Evolutionary conservation across 139 green algal genomes (phyloP), one percentile per base, ranked within the genome.

Genomic region (Axilococcus clingmanii): DNA sequence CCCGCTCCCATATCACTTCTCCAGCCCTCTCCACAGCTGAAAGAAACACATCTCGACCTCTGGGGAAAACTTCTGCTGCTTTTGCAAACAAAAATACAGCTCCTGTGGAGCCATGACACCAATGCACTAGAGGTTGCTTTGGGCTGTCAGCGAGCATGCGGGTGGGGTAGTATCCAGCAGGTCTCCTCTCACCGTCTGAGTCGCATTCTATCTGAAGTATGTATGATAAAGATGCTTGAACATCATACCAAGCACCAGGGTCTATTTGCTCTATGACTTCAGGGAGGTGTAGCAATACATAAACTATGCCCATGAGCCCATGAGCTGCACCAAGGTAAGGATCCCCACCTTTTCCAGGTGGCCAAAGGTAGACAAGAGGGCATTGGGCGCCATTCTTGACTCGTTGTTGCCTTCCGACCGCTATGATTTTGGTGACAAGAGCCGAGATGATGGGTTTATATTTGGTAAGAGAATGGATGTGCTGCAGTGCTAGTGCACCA

Each of bases 1-100:
- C 78, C 3, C 66, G 54, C 38, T 62, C 16, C 78, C 77, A 86
- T 15, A 87, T 55, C 7, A 59, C 54, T 14, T 74, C 38, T 11
- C 52, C 75, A 11, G 68, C 68, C 42, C 57, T 58, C 34, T 49
- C 19, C 4, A 72, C 78, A 20, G 72, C 63, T 33, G 17, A 33
- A 42, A 69, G 43, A 40, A 56, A 63, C 8, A 20, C n/a, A 8
- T 37, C 30, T 23, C 6, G 7, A 28, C 32, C 15, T 12, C n/a
- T 22, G 32, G 19, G 16, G 51, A n/a, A 22, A 25, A 61, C 53
- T 24, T 57, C 20, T 42, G 64, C 17, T n/a, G 63, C 63, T 34
- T 72, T 52, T 44, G 45, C 66, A 19, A 72, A 51, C 20, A 72
- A 59, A 45, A 72, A 59, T 7, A 72, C 59, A 5, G 59, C 57